A percentile compares a stretch with the other conserved stretches of the same genome.
These are phyloP conservation scores for Cephaloascus fragrans DNA, from an alignment of 805 yeast genomes.

Conservation along the genomic window DNA sequence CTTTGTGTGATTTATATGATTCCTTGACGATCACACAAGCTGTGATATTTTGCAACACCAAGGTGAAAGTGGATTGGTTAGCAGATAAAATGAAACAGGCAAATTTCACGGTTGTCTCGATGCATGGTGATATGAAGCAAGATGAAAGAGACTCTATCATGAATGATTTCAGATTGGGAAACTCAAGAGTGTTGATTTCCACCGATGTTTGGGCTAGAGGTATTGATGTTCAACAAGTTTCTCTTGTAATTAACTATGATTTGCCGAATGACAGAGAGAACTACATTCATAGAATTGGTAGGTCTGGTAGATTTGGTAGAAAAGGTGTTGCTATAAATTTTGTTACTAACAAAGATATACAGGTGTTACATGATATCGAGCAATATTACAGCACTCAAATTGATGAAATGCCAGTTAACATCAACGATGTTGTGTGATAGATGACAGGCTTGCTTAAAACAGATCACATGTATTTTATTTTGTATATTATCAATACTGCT, in stretches of 20 bases:
- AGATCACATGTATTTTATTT: neutral
- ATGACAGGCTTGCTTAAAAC: neutral
- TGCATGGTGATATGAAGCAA: slow-evolving; percentile 97
- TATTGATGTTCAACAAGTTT: slow-evolving; percentile 96
- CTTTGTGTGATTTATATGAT: slow-evolving; percentile 90
- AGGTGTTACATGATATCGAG: slow-evolving; percentile 66
- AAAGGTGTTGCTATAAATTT: slow-evolving; percentile 97
- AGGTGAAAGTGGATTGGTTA: slow-evolving; percentile 88
- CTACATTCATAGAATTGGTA: slow-evolving; percentile 95
- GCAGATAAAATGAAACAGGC: slow-evolving; percentile 68
- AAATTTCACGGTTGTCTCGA: slow-evolving; percentile 87
- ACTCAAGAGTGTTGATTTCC: slow-evolving; percentile 86
- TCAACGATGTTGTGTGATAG: slow-evolving; percentile 33
- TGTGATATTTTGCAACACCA: slow-evolving; percentile 95
- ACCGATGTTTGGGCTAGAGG: slow-evolving; percentile 99
- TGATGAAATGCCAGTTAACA: slow-evolving; percentile 70
- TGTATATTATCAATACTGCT: neutral
- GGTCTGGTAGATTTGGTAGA: slow-evolving; percentile 98
- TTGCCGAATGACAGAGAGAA: slow-evolving; percentile 89
- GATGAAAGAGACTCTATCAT: slow-evolving; percentile 89
- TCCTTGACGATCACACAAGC: slow-evolving; percentile 94
- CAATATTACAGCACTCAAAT: slow-evolving; percentile 66
- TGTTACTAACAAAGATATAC: slow-evolving; percentile 71
- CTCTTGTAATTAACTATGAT: slow-evolving; percentile 92
- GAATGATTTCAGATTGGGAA: slow-evolving; percentile 92